Percentiles rank a stretch among this genome's conserved stretches.
Evolutionary conservation across 148 eudicot species (phyloP).

Genomic region (Mesembryanthemum crystallinum): DNA sequence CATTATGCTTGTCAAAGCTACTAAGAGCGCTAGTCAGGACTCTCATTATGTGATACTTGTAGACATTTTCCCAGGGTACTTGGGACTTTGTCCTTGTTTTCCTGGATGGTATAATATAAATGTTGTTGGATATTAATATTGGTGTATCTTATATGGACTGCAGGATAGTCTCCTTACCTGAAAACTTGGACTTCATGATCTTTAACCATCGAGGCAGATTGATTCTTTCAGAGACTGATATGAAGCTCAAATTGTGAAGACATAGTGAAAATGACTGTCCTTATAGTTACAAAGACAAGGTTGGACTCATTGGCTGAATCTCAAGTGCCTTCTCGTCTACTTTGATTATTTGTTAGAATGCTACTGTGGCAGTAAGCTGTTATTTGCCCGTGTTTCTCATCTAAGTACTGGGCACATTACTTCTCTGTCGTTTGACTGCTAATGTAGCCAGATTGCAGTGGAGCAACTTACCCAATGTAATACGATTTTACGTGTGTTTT

Average conservation of each 20-base stretch:
- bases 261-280: not conserved
- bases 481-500: not conserved
- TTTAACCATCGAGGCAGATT: conserved; percentile 89
- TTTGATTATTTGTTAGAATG: not conserved
- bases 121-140: not conserved
- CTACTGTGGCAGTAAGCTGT: not conserved
- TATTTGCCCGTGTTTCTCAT: not conserved
- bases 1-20: no score
- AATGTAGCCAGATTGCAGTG: not conserved
- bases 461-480: no score
- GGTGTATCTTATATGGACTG: conserved; percentile 27
- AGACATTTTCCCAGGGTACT: not conserved
- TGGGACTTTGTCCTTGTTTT: not conserved
- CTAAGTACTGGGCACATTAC: not conserved
- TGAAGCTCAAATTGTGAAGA: conserved; percentile 50
- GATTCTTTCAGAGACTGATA: conserved; percentile 38
- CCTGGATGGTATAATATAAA: not conserved
- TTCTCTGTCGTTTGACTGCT: not conserved
- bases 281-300: not conserved
- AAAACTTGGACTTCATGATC: conserved; percentile 83
- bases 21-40: not conserved
- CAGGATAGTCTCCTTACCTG: conserved; percentile 80
- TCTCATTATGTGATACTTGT: not conserved
- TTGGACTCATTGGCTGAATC: not conserved
- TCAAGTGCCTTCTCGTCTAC: conserved; percentile 1